Evolutionary conservation across 140 eudicot genomes (phyloP), one percentile per base, ranked within the genome.

Genomic region (Anethum foeniculum): DNA sequence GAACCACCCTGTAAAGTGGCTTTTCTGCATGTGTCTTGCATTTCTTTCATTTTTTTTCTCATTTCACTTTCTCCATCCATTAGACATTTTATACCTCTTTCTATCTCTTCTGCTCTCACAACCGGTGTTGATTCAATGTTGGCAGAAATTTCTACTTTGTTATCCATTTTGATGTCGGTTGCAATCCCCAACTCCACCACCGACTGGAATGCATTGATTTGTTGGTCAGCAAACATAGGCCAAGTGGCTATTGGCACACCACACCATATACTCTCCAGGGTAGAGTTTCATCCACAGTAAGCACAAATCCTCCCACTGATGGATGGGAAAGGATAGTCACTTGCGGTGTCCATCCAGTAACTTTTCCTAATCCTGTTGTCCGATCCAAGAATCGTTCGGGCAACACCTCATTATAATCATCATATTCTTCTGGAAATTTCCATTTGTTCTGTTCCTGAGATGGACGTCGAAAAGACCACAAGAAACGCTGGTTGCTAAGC

Each of bases 201-300:
- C 38, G 3, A 34, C 38, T 34, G 38, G 38, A 34, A 34, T 34
- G 38, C 38, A 34, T 34, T 34, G 38, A 34, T 34, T 13, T 71
- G 76, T 23, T 71, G 76, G 32, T 71, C 76, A 34, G 76, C 49
- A 39, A 7, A 21, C 32, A 71, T 18, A 3, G 51, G 76, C 75
- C 75, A 69, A 34, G 75, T 69, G 36, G 75, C 75, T 23, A 69
- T 32, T 19, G 75, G 75, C 18, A 69, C 47, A 7, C 75, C 75
- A 69, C 6, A 36, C 47, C 75, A 69, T 34, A 69, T 69, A 69
- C 75, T 69, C 75, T 69, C 75, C 36, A 69, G 18, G 2, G 75
- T 69, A 34, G 47, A 69, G 13, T 69, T 69, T 47, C 47, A 69
- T 69, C 75, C 75, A 69, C 75, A 34, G 18, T 69, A 47, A 4